Base-by-base conservation (phyloP, 2,329 filamentous ascomycete genomes). In the Colletotrichum sp. region DNA sequence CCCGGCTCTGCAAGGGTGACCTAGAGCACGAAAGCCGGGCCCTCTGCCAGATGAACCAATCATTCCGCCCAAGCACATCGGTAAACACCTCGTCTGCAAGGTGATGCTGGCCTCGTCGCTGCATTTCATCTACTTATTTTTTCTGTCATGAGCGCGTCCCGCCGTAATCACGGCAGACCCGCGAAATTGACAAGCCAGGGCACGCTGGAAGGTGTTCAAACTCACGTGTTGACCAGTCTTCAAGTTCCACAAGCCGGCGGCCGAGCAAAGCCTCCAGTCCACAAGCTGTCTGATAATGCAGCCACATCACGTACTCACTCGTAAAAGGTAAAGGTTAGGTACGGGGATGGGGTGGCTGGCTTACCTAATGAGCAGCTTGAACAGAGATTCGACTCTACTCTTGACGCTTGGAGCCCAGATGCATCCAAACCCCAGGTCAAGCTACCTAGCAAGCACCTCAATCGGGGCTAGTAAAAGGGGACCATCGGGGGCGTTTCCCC, bases 181-280 rank as follows among this genome's bases (percentile, higher is more conserved):
- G 52, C 67, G 61, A 71, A 57, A 72, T 72, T 68, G 60, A 72
- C 72, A 74, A 30, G 67, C 67, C 61, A 66, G 67, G 67, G 68
- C 21, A 66, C 26, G 60, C 72, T 26, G 48, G 72, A 52, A 43
- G 18, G 36, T 28, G 21, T 60, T n/a, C 60, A 71, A 60, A 71
- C 72, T 74, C 67, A 71, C 48, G 26, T 66, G 32, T 36, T 28
- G 10, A 48, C 43, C 24, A 21, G 36, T 59, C 60, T 59, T 52
- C 21, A 24, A 43, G 24, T 39, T 36, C 28, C 39, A 65, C 43
- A 36, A 24, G 43, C 30, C 30, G 60, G n/a, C 32, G 30, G 39
- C 39, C 39, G 39, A 43, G 43, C 43, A 52, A 52, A 52, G 43
- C 12, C 43, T 52, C 43, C 43, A 64, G n/a, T 18, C 18, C 18